Percentiles rank a stretch among this genome's conserved stretches.
These are phyloP conservation scores for Capronia epimyces DNA, from an alignment of 2,329 filamentous ascomycete species.

Conservation along the genomic window DNA sequence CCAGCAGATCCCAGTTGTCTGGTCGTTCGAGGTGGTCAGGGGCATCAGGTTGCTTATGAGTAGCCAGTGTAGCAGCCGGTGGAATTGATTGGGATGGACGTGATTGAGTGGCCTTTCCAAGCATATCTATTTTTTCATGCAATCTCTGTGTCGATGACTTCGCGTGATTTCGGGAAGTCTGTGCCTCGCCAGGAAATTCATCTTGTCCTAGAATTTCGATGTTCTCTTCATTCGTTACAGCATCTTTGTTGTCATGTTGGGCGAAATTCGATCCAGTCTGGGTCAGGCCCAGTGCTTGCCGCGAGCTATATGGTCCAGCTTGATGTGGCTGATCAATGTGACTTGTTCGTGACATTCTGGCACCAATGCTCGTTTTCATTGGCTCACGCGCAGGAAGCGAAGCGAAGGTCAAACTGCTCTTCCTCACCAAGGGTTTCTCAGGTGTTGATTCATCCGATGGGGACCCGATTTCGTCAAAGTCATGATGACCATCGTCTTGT, in stretches of 20 bases:
- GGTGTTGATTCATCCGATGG: conserved; percentile 46
- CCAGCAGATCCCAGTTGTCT: conserved; percentile 1
- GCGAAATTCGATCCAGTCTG: conserved; percentile 1
- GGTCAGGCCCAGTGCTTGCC: conserved; percentile 26
- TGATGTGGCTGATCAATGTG: conserved; percentile 51
- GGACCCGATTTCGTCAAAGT: conserved; percentile 44
- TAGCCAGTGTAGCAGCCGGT: conserved; percentile 17
- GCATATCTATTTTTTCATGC: conserved; percentile 83
- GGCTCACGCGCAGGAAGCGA: conserved; percentile 88
- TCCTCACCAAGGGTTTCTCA: conserved; percentile 66
- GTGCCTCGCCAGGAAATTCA: conserved; percentile 43
- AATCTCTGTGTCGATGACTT: conserved; percentile 91
- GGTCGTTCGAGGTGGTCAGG: conserved; percentile 27
- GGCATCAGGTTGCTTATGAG: conserved; percentile 23
- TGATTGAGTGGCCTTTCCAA: conserved; percentile 51
- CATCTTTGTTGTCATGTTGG: conserved; percentile 14
- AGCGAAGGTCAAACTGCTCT: conserved; percentile 93
- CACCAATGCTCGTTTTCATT: conserved; percentile 78
- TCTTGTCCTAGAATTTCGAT: conserved; percentile 31
- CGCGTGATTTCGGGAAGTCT: conserved; percentile 59
- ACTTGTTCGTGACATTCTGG: conserved; percentile 67
- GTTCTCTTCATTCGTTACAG: conserved; percentile 15
- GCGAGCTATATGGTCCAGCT: conserved; percentile 45
- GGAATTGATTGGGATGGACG: conserved; percentile 45
- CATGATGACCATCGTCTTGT: conserved; percentile 34